Conservation (phyloP, 345 rosid species). For the Eucalyptus caleyi region DNA sequence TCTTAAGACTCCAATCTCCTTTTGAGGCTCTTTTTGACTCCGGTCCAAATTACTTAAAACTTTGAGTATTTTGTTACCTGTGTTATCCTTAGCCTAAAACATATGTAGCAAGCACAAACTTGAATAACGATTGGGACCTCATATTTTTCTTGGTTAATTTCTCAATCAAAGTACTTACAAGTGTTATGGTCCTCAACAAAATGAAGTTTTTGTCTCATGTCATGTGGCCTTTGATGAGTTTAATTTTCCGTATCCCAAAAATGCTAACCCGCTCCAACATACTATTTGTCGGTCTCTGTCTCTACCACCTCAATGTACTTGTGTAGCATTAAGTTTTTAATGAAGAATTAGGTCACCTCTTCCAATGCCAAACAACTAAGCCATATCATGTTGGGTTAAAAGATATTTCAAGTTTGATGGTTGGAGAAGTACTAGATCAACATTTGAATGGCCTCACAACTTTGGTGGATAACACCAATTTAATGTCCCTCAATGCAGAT, state of each 20-base stretch:
- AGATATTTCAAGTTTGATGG: neutral
- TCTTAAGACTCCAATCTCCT: neutral
- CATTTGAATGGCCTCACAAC: neutral
- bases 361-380: neutral
- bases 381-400: neutral
- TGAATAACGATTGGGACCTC: neutral
- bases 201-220: neutral
- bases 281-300: too few relatives aligned
- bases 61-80: too few relatives aligned
- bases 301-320: neutral
- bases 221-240: neutral
- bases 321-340: neutral
- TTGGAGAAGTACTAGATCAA: neutral
- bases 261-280: neutral
- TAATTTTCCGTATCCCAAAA: neutral
- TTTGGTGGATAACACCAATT: neutral
- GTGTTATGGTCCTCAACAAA: neutral
- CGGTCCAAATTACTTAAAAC: neutral
- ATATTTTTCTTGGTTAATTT: too few relatives aligned
- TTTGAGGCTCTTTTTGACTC: neutral
- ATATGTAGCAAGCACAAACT: neutral
- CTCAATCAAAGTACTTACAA: neutral
- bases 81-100: neutral
- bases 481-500: neutral
- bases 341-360: neutral